A percentile compares a stretch with the other conserved stretches of the same genome.
Evolutionary conservation across 495 filamentous ascomycete species (phyloP).

Genomic region (Aspergillus sclerotioniger): DNA sequence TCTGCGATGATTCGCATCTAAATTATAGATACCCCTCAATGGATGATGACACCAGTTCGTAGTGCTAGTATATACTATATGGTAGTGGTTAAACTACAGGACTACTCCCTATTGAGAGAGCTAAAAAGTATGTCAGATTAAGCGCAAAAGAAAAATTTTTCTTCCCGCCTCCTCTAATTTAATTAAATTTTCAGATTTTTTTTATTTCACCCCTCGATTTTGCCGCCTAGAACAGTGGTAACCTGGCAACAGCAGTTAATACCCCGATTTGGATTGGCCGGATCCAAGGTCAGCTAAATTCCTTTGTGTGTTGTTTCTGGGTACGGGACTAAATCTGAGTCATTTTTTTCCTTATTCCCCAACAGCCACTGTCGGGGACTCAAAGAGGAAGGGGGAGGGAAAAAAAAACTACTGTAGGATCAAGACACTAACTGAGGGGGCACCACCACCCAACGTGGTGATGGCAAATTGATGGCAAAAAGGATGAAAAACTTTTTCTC

Average conservation of each 20-base stretch:
- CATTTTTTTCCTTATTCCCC: background rate
- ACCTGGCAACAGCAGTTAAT: constrained; percentile 2
- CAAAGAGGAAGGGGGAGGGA: background rate
- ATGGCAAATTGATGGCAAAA: background rate
- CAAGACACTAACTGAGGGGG: background rate
- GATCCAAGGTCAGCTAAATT: background rate
- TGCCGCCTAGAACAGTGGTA: background rate
- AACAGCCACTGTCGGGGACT: constrained; percentile 2
- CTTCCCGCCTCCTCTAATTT: background rate
- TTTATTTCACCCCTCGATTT: constrained; percentile 5
- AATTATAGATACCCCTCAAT: constrained; percentile 10
- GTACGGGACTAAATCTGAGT: constrained; percentile 6
- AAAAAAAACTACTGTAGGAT: background rate
- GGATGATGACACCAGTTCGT: background rate
- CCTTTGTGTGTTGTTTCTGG: background rate
- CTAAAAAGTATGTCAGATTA: constrained; percentile 4
- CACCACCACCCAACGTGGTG: background rate
- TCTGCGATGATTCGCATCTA: background rate
- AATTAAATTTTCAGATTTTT: background rate
- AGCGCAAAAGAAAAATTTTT: constrained; percentile 10
- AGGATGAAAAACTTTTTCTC: background rate
- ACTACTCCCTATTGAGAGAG: background rate
- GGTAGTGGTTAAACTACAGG: background rate
- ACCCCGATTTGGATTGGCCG: constrained; percentile 3
- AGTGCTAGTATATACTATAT: background rate